phyloP scores from a whole-genome alignment of 1,284 basidiomycete species.

The Apiotrichum veenhuisii region DNA sequence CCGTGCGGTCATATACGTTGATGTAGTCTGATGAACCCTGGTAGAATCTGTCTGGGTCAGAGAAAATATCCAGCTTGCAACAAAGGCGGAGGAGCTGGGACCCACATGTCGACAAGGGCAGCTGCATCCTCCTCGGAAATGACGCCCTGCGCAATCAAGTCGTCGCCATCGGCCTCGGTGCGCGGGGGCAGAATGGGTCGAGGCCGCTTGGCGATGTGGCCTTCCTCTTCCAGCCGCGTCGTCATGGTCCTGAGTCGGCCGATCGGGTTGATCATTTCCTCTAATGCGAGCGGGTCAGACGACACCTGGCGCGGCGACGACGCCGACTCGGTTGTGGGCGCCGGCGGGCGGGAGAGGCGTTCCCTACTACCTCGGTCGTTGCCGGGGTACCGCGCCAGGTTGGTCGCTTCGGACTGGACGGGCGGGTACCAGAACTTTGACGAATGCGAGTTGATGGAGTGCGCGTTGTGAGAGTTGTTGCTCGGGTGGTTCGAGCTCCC shows the following conservation, averaged over 20 bases:
- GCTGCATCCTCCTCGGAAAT: slow-evolving; percentile 70
- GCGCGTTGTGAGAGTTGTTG: too few species aligned
- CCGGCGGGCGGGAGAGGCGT: neutral
- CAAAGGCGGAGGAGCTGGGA: too few species aligned
- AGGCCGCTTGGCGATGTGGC: slow-evolving; percentile 7
- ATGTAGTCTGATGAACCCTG: slow-evolving; percentile 74
- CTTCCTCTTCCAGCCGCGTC: slow-evolving; percentile 17
- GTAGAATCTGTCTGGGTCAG: slow-evolving; percentile 57
- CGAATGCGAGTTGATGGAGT: neutral
- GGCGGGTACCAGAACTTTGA: neutral
- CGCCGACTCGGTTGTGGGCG: slow-evolving; percentile 2
- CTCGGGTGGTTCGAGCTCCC: too few species aligned
- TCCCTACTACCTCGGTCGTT: neutral
- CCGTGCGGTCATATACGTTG: slow-evolving; percentile 68
- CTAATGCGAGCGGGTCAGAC: slow-evolving; percentile 14
- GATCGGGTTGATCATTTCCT: slow-evolving; percentile 23
- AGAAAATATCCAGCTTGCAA: neutral
- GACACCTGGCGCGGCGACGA: neutral
- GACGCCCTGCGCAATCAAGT: slow-evolving; percentile 50
- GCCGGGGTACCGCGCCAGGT: neutral
- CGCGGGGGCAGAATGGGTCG: neutral
- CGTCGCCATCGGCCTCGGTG: neutral
- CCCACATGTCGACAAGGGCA: slow-evolving; percentile 71
- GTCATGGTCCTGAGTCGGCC: slow-evolving; percentile 22
- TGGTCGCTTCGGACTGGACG: neutral